Evolutionary conservation across 208 protist species (phyloP).

Genomic region (Leishmania gerbilli): DNA sequence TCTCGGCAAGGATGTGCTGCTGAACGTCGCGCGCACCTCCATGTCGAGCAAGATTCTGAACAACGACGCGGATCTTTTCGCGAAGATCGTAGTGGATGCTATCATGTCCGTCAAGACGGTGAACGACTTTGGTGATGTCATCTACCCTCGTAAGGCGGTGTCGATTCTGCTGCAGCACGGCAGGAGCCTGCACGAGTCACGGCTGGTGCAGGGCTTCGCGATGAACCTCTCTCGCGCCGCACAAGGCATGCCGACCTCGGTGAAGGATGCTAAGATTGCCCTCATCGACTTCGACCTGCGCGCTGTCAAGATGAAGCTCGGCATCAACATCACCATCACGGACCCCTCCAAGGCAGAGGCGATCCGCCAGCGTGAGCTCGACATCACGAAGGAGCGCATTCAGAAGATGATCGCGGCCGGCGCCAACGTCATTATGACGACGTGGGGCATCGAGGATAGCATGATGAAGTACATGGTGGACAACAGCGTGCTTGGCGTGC

Average conservation of each 20-base stretch:
- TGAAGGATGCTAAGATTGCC: slow-evolving; percentile 98
- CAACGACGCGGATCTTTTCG: slow-evolving; percentile 97
- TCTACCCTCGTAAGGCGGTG: slow-evolving; percentile 98
- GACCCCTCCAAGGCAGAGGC: slow-evolving; percentile 98
- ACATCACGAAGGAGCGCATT: slow-evolving; percentile 98
- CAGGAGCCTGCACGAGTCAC: slow-evolving; percentile 92
- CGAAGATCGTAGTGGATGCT: slow-evolving; percentile 96
- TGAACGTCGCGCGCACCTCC: slow-evolving; percentile 98
- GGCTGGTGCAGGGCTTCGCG: slow-evolving; percentile 95
- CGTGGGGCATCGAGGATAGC: slow-evolving; percentile 99
- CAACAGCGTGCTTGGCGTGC: slow-evolving; percentile 95
- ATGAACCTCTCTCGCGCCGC: slow-evolving; percentile 97
- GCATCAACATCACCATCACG: slow-evolving; percentile 97
- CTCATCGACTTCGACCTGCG: slow-evolving; percentile 99
- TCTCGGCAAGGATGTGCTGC: slow-evolving; percentile 94
- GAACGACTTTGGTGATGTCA: slow-evolving; percentile 92
- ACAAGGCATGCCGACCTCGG: slow-evolving; percentile 97
- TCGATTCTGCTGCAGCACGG: slow-evolving; percentile 99
- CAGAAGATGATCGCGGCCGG: slow-evolving; percentile 97
- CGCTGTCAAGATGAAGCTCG: slow-evolving; percentile 96
- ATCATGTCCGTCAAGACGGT: slow-evolving; percentile 91
- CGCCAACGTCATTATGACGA: slow-evolving; percentile 99
- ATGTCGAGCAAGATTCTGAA: slow-evolving; percentile 99
- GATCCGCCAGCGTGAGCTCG: slow-evolving; percentile 96
- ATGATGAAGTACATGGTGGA: slow-evolving; percentile 99